phyloP scores from a whole-genome alignment of 2,329 filamentous ascomycete genomes.

The Talaromyces albobiverticillius region DNA sequence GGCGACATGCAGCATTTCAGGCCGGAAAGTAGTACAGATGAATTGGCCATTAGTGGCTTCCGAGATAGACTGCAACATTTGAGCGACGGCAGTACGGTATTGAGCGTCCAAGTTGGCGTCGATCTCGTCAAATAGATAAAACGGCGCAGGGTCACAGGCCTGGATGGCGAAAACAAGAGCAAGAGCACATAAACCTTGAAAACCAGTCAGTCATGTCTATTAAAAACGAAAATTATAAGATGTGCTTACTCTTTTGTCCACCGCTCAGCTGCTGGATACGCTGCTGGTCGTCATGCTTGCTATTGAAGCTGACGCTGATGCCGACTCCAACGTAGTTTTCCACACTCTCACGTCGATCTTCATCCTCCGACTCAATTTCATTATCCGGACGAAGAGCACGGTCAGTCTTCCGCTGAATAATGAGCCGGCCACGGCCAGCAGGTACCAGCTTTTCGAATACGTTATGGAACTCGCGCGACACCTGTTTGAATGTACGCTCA shows the following conservation, averaged over 20 bases:
- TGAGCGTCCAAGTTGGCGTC: slow-evolving; percentile 97
- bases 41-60: slow-evolving; percentile 66
- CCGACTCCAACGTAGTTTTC: slow-evolving; percentile 97
- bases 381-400: slow-evolving; percentile 62
- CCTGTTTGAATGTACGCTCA: slow-evolving; percentile 96
- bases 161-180: slow-evolving; percentile 99
- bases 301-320: slow-evolving; percentile 98
- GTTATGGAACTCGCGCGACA: slow-evolving; percentile 85
- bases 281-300: slow-evolving; percentile 96
- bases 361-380: slow-evolving; percentile 64
- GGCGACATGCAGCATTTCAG: slow-evolving; percentile 91
- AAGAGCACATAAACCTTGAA: slow-evolving; percentile 81
- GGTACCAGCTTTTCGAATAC: slow-evolving; percentile 96
- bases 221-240: not conserved
- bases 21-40: slow-evolving; percentile 97
- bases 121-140: slow-evolving; percentile 99
- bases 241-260: slow-evolving; percentile 87
- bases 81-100: slow-evolving; percentile 92
- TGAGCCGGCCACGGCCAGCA: slow-evolving; percentile 82
- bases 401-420: slow-evolving; percentile 90
- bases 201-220: not conserved
- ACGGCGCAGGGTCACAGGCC: slow-evolving; percentile 92
- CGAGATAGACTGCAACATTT: slow-evolving; percentile 78
- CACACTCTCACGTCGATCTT: slow-evolving; percentile 61
- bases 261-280: slow-evolving; percentile 95